Conservation (phyloP, 257 asterid genomes). For the Salvia rosmarinus region DNA sequence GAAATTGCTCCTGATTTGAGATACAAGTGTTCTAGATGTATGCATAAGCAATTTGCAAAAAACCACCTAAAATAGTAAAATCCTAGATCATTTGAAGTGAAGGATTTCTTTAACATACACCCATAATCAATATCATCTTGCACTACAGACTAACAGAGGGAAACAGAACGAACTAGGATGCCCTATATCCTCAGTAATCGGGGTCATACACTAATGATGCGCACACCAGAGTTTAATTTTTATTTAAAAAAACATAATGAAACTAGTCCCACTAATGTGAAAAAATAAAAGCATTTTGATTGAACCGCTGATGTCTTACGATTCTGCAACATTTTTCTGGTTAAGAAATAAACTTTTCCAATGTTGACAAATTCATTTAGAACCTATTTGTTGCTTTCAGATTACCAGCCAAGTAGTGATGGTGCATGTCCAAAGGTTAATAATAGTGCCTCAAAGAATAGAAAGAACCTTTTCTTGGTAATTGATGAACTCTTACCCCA, state of each 20-base stretch:
- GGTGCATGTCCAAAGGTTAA: slow-evolving; percentile 4
- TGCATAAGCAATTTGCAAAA: not conserved
- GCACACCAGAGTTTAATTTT: not conserved
- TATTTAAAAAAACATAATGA: not conserved
- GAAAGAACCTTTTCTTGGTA: slow-evolving; percentile 3
- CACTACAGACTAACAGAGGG: not conserved
- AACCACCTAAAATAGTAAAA: not conserved
- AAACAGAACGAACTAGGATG: not conserved
- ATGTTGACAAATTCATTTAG: not conserved
- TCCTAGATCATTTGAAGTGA: not conserved
- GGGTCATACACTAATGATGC: not conserved
- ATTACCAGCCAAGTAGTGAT: not conserved
- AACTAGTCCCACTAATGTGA: not conserved
- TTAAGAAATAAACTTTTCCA: not conserved
- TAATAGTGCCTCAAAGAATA: slow-evolving; percentile 16
- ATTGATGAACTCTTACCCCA: slow-evolving; percentile 65
- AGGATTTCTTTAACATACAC: not conserved
- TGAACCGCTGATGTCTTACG: not conserved
- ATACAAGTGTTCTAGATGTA: not conserved
- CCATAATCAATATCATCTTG: not conserved
- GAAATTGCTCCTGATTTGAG: not conserved
- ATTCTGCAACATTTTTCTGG: slow-evolving; percentile 2
- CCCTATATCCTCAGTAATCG: not conserved
- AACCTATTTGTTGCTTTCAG: slow-evolving; percentile 7
- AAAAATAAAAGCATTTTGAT: not conserved